Evolutionary conservation across 129 eudicot species (phyloP).

Genomic region (Helianthus annuus): DNA sequence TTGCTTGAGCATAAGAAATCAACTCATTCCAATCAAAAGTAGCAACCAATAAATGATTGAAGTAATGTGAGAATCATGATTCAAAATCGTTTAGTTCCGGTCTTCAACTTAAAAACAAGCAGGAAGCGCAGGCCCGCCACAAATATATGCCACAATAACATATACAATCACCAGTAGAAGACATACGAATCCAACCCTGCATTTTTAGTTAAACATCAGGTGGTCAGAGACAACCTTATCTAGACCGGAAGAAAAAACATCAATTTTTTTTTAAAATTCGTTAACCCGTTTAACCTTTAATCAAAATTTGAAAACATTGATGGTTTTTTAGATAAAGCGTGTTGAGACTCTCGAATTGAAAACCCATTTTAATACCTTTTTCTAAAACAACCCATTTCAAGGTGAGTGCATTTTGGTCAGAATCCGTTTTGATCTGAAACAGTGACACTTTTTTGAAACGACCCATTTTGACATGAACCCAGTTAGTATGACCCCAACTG

Average conservation of each 20-base stretch:
- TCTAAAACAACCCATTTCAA: not conserved
- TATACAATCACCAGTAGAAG: slow-evolving; percentile 67
- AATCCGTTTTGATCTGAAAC: no score
- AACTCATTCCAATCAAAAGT: not conserved
- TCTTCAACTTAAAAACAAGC: slow-evolving; percentile 51
- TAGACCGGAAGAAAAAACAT: no score
- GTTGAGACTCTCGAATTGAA: not conserved
- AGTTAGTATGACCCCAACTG: not conserved
- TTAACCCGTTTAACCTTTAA: no score
- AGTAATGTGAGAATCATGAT: not conserved
- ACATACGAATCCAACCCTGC: slow-evolving; percentile 63
- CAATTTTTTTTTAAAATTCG: no score
- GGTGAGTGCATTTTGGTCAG: not conserved
- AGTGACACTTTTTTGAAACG: no score
- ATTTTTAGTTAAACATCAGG: slow-evolving; percentile 6
- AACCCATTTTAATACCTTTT: not conserved
- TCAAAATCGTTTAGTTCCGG: slow-evolving; percentile 11
- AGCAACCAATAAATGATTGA: not conserved
- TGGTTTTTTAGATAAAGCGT: no score
- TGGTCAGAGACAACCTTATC: no score
- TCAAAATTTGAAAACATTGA: no score
- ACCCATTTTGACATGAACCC: not conserved
- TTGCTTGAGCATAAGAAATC: not conserved
- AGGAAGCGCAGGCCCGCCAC: slow-evolving; percentile 69
- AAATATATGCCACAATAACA: slow-evolving; percentile 62